A percentile compares a stretch with the other conserved stretches of the same genome.
phyloP scores from a whole-genome alignment of 1,284 basidiomycete genomes.

The Apiotrichum gamsii region DNA sequence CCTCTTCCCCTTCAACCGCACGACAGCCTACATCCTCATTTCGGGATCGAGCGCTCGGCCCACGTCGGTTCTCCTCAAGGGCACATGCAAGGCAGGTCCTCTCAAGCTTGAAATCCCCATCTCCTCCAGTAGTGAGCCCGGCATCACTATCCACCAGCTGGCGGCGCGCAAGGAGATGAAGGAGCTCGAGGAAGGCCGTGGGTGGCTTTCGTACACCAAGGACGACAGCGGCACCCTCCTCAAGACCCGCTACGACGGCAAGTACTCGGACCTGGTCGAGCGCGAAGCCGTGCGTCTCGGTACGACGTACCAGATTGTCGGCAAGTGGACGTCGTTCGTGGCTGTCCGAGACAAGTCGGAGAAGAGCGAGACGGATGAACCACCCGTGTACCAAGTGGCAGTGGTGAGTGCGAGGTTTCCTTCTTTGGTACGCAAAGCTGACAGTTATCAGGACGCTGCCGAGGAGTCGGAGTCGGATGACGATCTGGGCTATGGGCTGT shows the following conservation, averaged over 20 bases:
- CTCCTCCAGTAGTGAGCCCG: slow-evolving; percentile 2
- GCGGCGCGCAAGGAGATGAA: slow-evolving; percentile 54
- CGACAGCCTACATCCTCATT: slow-evolving; percentile 51
- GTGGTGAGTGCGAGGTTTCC: no score
- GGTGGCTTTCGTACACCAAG: slow-evolving; percentile 2
- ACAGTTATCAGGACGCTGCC: no score
- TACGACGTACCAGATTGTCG: slow-evolving; percentile 53
- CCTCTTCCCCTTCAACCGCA: slow-evolving; percentile 13
- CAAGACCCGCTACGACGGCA: neutral
- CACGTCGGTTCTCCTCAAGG: slow-evolving; percentile 30
- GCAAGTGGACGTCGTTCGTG: slow-evolving; percentile 55
- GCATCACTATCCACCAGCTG: slow-evolving; percentile 51
- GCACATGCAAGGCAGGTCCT: slow-evolving; percentile 43
- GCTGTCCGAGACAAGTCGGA: slow-evolving; percentile 48
- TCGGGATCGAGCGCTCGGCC: slow-evolving; percentile 31
- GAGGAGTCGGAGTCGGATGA: no score
- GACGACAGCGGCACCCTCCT: neutral
- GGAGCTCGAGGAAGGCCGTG: slow-evolving; percentile 34
- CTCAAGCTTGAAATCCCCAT: slow-evolving; percentile 49
- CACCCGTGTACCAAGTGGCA: no score
- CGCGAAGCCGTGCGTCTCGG: slow-evolving; percentile 45
- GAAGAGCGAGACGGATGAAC: no score
- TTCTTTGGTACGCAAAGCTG: no score
- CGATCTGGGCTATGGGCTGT: no score
- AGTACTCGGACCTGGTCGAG: slow-evolving; percentile 31